phyloP scores from a whole-genome alignment of 208 protist genomes.

The Acanthamoeba castellanii region DNA sequence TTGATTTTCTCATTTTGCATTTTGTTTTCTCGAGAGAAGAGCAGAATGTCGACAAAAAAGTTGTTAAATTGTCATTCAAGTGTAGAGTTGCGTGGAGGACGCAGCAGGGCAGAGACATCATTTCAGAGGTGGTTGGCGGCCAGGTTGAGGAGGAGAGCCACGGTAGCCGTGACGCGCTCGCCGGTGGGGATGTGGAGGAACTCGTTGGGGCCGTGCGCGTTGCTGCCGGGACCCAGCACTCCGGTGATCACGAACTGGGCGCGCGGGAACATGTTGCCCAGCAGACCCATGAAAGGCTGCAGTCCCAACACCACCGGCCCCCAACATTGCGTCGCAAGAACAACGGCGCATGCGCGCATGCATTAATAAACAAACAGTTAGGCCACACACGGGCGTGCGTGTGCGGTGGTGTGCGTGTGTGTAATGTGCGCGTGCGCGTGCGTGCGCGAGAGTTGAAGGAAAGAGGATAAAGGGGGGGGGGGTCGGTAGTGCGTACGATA shows the following conservation, averaged over 20 bases:
- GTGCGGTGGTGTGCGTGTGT: neutral
- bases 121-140: neutral
- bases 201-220: conserved; percentile 96
- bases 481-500: neutral
- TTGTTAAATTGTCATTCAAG: no score
- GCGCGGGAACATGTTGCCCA: conserved; percentile 92
- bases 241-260: conserved; percentile 97
- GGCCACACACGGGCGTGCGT: no score
- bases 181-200: conserved; percentile 90
- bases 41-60: neutral
- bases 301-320: no score
- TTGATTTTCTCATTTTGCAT: neutral
- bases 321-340: no score
- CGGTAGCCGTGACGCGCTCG: neutral
- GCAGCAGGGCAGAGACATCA: neutral
- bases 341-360: no score
- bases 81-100: no score
- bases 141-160: neutral
- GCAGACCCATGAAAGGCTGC: conserved; percentile 95
- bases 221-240: conserved; percentile 90
- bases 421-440: neutral
- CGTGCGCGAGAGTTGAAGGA: no score
- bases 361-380: no score
- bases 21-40: neutral
- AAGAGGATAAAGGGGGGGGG: neutral